Evolutionary conservation across 2,329 filamentous ascomycete species (phyloP), one percentile per base, ranked within the genome.

Genomic region (Stagonosporopsis chrysanthemi): DNA sequence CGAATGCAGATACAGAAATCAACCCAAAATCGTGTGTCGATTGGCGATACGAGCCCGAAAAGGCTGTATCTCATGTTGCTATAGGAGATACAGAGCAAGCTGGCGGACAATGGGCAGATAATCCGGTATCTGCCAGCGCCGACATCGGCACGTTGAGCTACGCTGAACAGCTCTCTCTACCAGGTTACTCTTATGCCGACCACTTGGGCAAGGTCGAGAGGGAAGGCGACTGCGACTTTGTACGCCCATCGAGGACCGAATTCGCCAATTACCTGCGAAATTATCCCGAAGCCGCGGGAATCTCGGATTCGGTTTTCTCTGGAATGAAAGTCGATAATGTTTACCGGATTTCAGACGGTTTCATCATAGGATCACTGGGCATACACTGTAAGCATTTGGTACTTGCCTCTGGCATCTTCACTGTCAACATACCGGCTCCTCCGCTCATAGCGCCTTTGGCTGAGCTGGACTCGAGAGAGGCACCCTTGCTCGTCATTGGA

Each of bases 121-220:
- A 84, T 53, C 79, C 81, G 0, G 77, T 80, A 14, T 77, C 77
- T 24, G 80, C 82, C 3, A 84, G 81, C 67, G 81, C 80, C 71
- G 80, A 86, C 54, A 86, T 87, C 60, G 83, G 83, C 40, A 83
- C 85, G 0, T 68, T 88, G 70, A 87, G 84, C 69, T 87, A 88
- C 75, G 84, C 84, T 2, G 84, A 85, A 56, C 84, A 86, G 80
- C 77, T 88, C 6, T 86, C 83, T 14, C 75, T 88, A 24, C 85
- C 85, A 0, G 85, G 83, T 0, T 87, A 86, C 67, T 81, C 81
- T 6, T 86, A 85, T 64, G 77, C 79, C 2, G 80, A 84, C 9
- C 82, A 87, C 66, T 78, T 84, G 60, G 75, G 73, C 26, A 74
- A 67, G 46, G 71, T 62, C 2, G 75, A 78, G 40, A 79, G 79